Conservation (phyloP, 352 stramenopile species). For the Phytopythium oedochilum region DNA sequence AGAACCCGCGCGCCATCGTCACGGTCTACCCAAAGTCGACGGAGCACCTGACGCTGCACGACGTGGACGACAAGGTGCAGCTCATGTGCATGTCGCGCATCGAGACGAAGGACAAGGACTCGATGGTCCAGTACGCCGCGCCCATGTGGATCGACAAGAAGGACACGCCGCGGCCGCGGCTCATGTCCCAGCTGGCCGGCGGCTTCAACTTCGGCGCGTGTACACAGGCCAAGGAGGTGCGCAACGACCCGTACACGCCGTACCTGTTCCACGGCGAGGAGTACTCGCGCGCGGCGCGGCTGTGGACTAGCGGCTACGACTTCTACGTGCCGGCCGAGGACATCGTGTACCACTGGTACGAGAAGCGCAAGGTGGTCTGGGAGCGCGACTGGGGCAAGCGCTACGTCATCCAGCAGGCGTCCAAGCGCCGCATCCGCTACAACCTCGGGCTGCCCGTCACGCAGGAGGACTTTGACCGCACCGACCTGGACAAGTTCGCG, state of each 20-base stretch:
- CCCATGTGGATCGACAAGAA: slow-evolving; percentile 69
- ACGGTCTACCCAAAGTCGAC: slow-evolving; percentile 80
- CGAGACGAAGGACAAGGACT: slow-evolving; percentile 57
- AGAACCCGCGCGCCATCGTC: slow-evolving; percentile 76
- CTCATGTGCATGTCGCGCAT: slow-evolving; percentile 79
- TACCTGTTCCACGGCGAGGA: slow-evolving; percentile 82
- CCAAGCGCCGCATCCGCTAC: slow-evolving; percentile 72
- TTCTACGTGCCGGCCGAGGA: slow-evolving; percentile 75
- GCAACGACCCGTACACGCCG: slow-evolving; percentile 75
- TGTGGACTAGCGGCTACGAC: slow-evolving; percentile 79
- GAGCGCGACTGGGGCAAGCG: slow-evolving; percentile 71
- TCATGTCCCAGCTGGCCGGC: slow-evolving; percentile 76
- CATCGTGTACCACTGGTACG: slow-evolving; percentile 80
- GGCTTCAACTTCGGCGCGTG: slow-evolving; percentile 84
- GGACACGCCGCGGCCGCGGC: slow-evolving; percentile 52
- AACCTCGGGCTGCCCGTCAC: slow-evolving; percentile 53
- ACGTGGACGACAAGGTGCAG: slow-evolving; percentile 56
- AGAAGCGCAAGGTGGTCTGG: slow-evolving; percentile 79
- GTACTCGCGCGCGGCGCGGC: slow-evolving; percentile 68
- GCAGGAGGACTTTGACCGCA: slow-evolving; percentile 67
- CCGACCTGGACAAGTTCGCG: slow-evolving; percentile 60
- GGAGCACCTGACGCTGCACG: slow-evolving; percentile 44
- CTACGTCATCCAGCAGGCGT: slow-evolving; percentile 60
- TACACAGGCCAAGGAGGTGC: slow-evolving; percentile 61
- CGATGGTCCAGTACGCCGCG: slow-evolving; percentile 76